Evolutionary conservation across 2,329 filamentous ascomycete genomes (phyloP).

Genomic region (Hirsutella thompsonii): DNA sequence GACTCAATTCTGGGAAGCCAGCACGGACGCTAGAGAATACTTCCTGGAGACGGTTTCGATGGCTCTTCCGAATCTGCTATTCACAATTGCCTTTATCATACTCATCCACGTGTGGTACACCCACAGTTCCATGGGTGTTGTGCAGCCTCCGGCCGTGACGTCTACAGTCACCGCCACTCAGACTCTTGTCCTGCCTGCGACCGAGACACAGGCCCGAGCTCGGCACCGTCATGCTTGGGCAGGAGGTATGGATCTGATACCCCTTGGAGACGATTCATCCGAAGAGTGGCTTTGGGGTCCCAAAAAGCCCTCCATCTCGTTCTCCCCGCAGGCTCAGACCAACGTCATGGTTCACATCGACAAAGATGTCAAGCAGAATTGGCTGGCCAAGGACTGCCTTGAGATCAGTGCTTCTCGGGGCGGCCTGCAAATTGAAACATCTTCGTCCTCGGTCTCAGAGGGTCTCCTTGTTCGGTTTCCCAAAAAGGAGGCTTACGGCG

Average conservation of each 20-base stretch:
- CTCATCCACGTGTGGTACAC: constrained; percentile 15
- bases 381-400: constrained; percentile 44
- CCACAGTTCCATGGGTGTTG: constrained; percentile 7
- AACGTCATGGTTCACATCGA: constrained; percentile 43
- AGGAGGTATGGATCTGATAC: constrained; percentile 14
- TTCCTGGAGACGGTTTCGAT: constrained; percentile 8
- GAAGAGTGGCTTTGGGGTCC: constrained; percentile 21
- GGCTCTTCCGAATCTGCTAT: constrained; percentile 12
- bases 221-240: constrained; percentile 4
- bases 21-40: constrained; percentile 5
- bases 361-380: constrained; percentile 33
- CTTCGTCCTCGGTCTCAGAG: constrained; percentile 32
- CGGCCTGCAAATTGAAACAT: constrained; percentile 31
- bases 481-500: constrained; percentile 40
- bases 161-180: constrained; percentile 12
- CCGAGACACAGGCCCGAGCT: constrained; percentile 4
- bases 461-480: constrained; percentile 40
- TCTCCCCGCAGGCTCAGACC: constrained; percentile 23
- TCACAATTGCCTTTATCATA: constrained; percentile 10
- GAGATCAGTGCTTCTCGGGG: constrained; percentile 40
- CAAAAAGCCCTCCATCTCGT: constrained; percentile 18
- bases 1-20: constrained; percentile 6
- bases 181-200: constrained; percentile 4
- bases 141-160: constrained; percentile 2
- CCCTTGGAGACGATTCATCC: constrained; percentile 14